Evolutionary conservation across 768 basidiomycete genomes (phyloP), one percentile per base, ranked within the genome.

Genomic region (Suillus americanus): DNA sequence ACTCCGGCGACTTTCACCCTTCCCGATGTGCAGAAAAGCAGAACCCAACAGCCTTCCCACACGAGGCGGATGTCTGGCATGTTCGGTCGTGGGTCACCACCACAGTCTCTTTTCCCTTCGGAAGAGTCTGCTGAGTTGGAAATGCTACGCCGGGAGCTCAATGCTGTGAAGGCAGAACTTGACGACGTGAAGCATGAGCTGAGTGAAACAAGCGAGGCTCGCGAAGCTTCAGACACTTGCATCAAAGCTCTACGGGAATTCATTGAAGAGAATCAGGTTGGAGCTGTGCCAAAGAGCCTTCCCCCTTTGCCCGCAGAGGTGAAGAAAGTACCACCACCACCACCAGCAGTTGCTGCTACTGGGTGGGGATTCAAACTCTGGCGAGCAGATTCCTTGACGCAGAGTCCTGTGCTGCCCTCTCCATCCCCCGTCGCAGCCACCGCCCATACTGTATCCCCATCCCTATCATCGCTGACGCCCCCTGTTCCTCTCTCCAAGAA

Each of bases 171-270:
- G 68, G 74, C 81, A 28, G 86, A 90, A 62, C 75, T 95, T 20
- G 87, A 89, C 40, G 85, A 83, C 37, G 80, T 84, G 20, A 85
- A 85, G 69, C 83, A 85, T 65, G 91, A 94, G 64, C 78, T 97
- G 54, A 79, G 72, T 45, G 95, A 97, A 71, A 82, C 88, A 1
- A 89, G 85, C 66, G 96, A 98, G 75, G 94, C 92, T 3, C 82
- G 88, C 56, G 89, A 94, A 71, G 96, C 96, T 4, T 92, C 91
- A 41, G 95, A 98, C 68, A 85, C 85, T 1, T 95, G 94, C 73
- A 87, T 92, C 67, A 87, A 85, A 62, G 92, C 91, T 0, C 79
- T 99, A 50, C 83, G 95, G 43, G 89, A 88, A 64, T 98, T 91
- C 72, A 93, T 94, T 67, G 86, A 85, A 25, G 87, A 92, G 67